These are phyloP conservation scores for Nitzschia inconspicua DNA, from an alignment of 108 stramenopile species.

Conservation along the genomic window DNA sequence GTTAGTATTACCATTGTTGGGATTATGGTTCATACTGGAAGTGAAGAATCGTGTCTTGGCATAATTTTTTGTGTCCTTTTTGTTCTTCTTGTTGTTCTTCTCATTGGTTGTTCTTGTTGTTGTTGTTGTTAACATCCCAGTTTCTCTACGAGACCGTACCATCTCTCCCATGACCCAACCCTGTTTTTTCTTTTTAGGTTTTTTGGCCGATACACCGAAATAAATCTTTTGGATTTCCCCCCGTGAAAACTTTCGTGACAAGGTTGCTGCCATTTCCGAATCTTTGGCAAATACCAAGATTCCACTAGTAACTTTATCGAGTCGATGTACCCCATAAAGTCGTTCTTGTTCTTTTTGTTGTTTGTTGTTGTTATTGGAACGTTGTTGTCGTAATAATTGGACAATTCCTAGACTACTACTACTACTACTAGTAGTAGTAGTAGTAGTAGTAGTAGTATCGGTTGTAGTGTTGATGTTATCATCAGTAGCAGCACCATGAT, in stretches of 20 bases:
- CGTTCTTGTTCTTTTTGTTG: slow-evolving; percentile 28
- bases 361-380: slow-evolving; percentile 24
- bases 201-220: slow-evolving; percentile 60
- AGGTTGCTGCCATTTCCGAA: slow-evolving; percentile 33
- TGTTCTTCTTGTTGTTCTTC: background rate
- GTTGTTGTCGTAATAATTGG: slow-evolving; percentile 10
- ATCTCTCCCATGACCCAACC: slow-evolving; percentile 75
- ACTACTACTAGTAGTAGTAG: background rate
- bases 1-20: background rate
- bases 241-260: slow-evolving; percentile 41
- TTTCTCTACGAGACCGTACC: slow-evolving; percentile 62
- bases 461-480: background rate
- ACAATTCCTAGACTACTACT: background rate
- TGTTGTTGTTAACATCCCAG: slow-evolving; percentile 52
- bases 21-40: slow-evolving; percentile 18
- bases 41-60: slow-evolving; percentile 77
- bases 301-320: slow-evolving; percentile 77
- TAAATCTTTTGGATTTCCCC: slow-evolving; percentile 49
- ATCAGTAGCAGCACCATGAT: background rate
- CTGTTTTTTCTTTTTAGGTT: slow-evolving; percentile 69
- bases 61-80: slow-evolving; percentile 24
- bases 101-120: slow-evolving; percentile 15
- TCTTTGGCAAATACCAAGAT: slow-evolving; percentile 77
- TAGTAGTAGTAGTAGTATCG: background rate
- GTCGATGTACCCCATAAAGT: slow-evolving; percentile 77